A percentile compares a stretch with the other conserved stretches of the same genome.
phyloP scores from a whole-genome alignment of 306 rosid species.

The Glycine latifolia region DNA sequence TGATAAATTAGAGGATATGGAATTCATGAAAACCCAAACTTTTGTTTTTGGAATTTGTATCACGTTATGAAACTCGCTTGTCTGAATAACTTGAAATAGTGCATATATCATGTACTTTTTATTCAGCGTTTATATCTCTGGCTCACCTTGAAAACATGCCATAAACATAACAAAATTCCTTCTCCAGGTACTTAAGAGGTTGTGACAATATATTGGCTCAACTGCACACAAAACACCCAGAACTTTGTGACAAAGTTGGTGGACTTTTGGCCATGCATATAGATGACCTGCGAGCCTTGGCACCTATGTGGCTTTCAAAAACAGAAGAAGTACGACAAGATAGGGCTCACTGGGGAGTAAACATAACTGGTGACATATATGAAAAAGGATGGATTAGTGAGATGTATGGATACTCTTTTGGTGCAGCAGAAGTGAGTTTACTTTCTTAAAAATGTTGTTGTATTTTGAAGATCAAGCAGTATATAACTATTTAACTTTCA shows the following conservation, averaged over 20 bases:
- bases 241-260: slow-evolving; percentile 89
- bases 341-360: slow-evolving; percentile 84
- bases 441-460: slow-evolving; percentile 1
- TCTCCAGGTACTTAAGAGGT: slow-evolving; percentile 79
- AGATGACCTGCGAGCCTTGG: slow-evolving; percentile 81
- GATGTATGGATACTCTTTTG: slow-evolving; percentile 96
- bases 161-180: slow-evolving; percentile 30
- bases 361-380: slow-evolving; percentile 88
- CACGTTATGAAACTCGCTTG: slow-evolving; percentile 17
- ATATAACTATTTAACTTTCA: slow-evolving; percentile 21
- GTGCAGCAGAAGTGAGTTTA: slow-evolving; percentile 89
- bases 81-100: slow-evolving; percentile 35
- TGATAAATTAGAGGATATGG: neutral
- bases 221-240: slow-evolving; percentile 84
- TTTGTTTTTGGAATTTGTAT: neutral
- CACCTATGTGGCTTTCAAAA: slow-evolving; percentile 96
- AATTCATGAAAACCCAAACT: neutral
- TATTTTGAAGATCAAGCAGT: slow-evolving; percentile 18
- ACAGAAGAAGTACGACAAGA: slow-evolving; percentile 93
- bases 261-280: slow-evolving; percentile 95
- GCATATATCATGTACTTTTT: neutral
- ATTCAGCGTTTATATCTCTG: neutral
- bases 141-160: slow-evolving; percentile 31
- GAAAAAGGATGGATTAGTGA: slow-evolving; percentile 95
- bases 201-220: slow-evolving; percentile 83